These are phyloP conservation scores for Quercus aquifolioides DNA, from an alignment of 306 rosid genomes.

Conservation along the genomic window DNA sequence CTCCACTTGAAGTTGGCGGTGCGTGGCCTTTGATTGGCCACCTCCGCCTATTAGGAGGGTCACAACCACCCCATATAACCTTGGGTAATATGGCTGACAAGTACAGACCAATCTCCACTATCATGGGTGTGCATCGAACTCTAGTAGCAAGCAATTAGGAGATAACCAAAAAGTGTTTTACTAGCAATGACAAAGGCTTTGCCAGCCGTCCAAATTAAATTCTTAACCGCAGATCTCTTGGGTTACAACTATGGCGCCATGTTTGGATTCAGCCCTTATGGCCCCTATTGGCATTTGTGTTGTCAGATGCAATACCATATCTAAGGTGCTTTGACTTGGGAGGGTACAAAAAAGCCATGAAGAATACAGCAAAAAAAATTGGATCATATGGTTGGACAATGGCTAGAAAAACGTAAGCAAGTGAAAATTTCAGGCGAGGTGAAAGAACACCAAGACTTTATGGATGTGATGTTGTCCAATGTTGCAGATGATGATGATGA, in stretches of 20 bases:
- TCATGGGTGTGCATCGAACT: constrained; percentile 6
- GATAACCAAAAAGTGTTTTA: constrained; percentile 17
- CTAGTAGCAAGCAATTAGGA: constrained; percentile 12
- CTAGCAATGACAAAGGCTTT: constrained; percentile 23
- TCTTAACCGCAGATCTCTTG: not conserved
- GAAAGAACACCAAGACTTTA: constrained; percentile 11
- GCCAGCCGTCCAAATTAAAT: constrained; percentile 15
- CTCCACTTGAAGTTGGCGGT: constrained; percentile 8
- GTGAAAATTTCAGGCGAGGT: not conserved
- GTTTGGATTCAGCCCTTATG: constrained; percentile 15
- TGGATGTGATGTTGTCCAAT: constrained; percentile 17
- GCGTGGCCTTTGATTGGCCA: constrained; percentile 18
- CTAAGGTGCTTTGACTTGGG: constrained; percentile 37
- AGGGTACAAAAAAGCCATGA: constrained; percentile 30
- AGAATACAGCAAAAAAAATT: constrained; percentile 9
- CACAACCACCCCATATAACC: constrained; percentile 15
- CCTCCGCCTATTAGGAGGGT: constrained; percentile 2
- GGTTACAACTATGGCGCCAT: constrained; percentile 22
- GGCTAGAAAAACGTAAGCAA: constrained; percentile 26
- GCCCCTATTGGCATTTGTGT: constrained; percentile 17
- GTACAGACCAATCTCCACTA: constrained; percentile 19
- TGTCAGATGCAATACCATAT: not conserved
- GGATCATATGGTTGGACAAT: not conserved
- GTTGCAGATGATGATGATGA: not conserved
- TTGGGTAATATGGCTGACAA: constrained; percentile 25